Percentiles rank a stretch among this genome's conserved stretches.
Evolutionary conservation across 2,329 filamentous ascomycete genomes (phyloP).

Genomic region (Cladosporium colombiae): DNA sequence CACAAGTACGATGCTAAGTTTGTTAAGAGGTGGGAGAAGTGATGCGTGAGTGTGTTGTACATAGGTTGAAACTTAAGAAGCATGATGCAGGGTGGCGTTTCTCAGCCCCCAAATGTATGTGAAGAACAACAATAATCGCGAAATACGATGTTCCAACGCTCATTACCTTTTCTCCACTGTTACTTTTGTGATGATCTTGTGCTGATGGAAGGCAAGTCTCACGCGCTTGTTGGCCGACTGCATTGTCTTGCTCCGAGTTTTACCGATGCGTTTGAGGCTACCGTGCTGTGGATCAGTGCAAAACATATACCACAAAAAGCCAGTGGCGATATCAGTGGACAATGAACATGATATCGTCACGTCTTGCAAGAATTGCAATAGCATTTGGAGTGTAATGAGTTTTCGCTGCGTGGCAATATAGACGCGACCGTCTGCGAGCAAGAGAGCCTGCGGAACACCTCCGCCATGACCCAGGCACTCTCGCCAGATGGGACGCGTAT

Average conservation of each 20-base stretch:
- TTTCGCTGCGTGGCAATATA: background rate
- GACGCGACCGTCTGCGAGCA: background rate
- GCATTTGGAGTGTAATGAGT: background rate
- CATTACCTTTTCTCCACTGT: background rate
- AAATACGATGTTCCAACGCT: background rate
- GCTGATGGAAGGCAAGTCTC: background rate
- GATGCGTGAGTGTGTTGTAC: background rate
- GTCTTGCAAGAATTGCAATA: background rate
- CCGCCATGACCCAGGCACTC: background rate
- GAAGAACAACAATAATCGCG: background rate
- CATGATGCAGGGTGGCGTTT: background rate
- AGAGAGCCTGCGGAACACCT: background rate
- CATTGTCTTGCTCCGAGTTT: background rate
- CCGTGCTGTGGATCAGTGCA: background rate
- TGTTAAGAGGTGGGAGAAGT: conserved; percentile 18
- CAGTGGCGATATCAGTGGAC: background rate
- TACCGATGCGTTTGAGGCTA: background rate
- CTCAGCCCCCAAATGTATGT: background rate
- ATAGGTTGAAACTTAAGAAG: background rate
- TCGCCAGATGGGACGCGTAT: background rate
- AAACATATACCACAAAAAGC: background rate
- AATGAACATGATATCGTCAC: background rate
- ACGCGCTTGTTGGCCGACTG: background rate
- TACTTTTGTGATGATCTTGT: background rate
- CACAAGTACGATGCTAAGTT: conserved; percentile 13